Base-by-base conservation (phyloP, 441 rosid genomes). In the Lagerstroemia fauriei region DNA sequence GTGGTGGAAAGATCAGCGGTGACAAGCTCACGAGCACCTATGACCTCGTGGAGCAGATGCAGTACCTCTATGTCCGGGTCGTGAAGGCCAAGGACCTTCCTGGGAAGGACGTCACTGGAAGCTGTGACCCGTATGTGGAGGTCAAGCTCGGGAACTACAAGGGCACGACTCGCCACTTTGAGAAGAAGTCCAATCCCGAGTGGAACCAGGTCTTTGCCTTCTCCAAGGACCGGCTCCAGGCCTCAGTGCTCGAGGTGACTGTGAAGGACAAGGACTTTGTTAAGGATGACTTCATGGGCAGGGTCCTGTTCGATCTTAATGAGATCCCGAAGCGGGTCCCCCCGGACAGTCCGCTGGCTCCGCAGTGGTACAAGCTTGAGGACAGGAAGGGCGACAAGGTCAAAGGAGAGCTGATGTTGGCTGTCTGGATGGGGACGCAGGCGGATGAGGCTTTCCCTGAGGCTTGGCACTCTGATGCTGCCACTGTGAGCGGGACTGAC, bases 381-480 rank as follows among this genome's bases (percentile, higher is more conserved):
- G 98, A 91, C 82, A 86, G 94, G 85, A 92, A 88, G 70, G 88
- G 93, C 34, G 92, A 90, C 29, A 96, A 95, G 87, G 88, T 84
- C 11, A 96, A 70, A 85, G 99, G 98, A 73, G 98, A 96, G 86
- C 81, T 95, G 82, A 96, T 96, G 98, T 79, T 96, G 76, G 98
- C 99, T 38, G 98, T 96, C 57, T 96, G 99, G 99, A 93, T 93
- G 93, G 99, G 99, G 51, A 96, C 98, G 48, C 99, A 95, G 80
- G 98, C 99, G 2, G 99, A 96, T 83, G 99, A 96, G 85, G 98
- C 98, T 10, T 96, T 96, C 85, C 95, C 99, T 22, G 99, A 96
- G 77, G 98, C 98, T 9, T 96, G 99, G 99, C 99, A 96, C 76
- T 95, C 99, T 2, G 99, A 96, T 92, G 98, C 99, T 3, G 98